These are phyloP conservation scores for Chlorella variabilis DNA, from an alignment of 163 green algal genomes.

Conservation along the genomic window DNA sequence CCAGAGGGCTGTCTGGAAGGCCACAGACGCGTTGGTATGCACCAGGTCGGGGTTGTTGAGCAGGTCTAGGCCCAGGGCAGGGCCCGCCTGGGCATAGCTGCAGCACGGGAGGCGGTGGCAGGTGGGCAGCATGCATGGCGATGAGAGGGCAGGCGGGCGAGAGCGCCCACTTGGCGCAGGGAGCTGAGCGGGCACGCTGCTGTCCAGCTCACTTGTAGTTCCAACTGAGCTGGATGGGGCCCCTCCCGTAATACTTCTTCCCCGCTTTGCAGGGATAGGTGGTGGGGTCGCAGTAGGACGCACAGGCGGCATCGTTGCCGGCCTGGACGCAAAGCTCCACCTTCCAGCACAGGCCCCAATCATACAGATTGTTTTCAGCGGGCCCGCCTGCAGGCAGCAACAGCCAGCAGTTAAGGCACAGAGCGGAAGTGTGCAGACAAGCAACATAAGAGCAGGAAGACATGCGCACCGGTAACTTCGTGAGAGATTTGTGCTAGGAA, in stretches of 20 bases:
- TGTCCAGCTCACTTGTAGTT: constrained; percentile 36
- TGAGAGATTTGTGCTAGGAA: constrained; percentile 45
- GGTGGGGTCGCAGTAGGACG: constrained; percentile 21
- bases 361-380: too few relatives aligned
- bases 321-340: background rate
- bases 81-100: constrained; percentile 31
- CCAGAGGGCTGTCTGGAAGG: constrained; percentile 46
- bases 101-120: background rate
- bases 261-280: constrained; percentile 18
- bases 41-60: constrained; percentile 43
- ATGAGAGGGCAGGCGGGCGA: too few relatives aligned
- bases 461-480: constrained; percentile 43
- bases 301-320: background rate
- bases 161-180: too few relatives aligned
- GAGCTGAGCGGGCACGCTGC: background rate
- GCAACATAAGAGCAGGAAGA: too few relatives aligned
- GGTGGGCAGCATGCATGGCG: background rate
- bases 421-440: too few relatives aligned
- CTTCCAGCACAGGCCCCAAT: constrained; percentile 44
- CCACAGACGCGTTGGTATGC: constrained; percentile 6
- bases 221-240: constrained; percentile 39
- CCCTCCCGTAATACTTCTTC: constrained; percentile 42
- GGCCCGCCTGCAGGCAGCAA: too few relatives aligned
- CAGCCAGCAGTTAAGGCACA: too few relatives aligned
- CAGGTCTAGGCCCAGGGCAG: constrained; percentile 37